Percentiles rank a stretch among this genome's conserved stretches.
Conservation (phyloP, 2,329 filamentous ascomycete species). For the Beauveria brongniartii region DNA sequence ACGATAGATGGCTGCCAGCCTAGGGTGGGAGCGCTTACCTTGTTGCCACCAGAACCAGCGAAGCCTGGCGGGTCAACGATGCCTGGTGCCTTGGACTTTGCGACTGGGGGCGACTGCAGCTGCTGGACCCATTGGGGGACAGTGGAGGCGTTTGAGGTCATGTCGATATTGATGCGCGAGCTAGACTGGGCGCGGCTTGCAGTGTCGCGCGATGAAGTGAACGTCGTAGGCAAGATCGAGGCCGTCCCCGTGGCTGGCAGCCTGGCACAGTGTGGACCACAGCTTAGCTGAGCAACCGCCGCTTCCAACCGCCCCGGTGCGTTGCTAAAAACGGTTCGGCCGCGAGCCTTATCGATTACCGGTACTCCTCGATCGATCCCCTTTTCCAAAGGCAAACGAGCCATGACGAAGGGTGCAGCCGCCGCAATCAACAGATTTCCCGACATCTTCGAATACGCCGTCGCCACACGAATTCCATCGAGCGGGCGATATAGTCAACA, state of each 20-base stretch:
- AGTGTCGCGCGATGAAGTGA: background rate
- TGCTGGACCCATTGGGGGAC: slow-evolving; percentile 74
- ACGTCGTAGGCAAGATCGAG: background rate
- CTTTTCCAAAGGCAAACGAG: background rate
- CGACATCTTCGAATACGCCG: too few relatives aligned
- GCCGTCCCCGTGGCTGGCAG: background rate
- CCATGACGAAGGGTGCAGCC: background rate
- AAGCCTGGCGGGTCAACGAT: slow-evolving; percentile 86
- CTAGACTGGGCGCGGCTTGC: background rate
- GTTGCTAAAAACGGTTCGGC: background rate
- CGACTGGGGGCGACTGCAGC: slow-evolving; percentile 60
- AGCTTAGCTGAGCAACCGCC: slow-evolving; percentile 8
- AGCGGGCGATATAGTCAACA: background rate
- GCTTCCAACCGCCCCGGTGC: background rate
- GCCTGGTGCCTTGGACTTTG: slow-evolving; percentile 56
- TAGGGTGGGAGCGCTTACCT: slow-evolving; percentile 35
- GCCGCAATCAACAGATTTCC: background rate
- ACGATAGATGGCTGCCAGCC: background rate
- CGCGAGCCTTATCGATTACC: slow-evolving; percentile 5
- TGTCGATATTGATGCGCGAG: slow-evolving; percentile 10
- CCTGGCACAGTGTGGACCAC: background rate
- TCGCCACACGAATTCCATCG: background rate
- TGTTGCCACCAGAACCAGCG: slow-evolving; percentile 46
- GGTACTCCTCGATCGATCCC: background rate
- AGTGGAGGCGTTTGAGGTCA: slow-evolving; percentile 29